Evolutionary conservation across 441 rosid genomes (phyloP), one percentile per base, ranked within the genome.

Genomic region (Populus hybrid): DNA sequence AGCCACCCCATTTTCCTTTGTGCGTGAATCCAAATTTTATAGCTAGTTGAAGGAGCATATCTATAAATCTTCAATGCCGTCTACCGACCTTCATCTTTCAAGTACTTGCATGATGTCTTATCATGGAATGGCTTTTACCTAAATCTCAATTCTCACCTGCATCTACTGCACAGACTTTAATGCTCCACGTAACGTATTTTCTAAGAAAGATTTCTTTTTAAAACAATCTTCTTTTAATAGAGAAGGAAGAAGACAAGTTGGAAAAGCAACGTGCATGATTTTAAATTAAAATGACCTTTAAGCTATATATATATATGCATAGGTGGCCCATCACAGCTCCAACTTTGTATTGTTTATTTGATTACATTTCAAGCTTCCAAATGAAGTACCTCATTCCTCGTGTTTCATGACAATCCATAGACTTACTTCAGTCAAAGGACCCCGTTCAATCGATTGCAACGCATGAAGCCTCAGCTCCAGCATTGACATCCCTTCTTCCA

Each of bases 401-500:
- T 75, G 71, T 70, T 77, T 80, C 53, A 66, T 80, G 77, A 34
- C 35, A 65, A 80, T 73, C 20, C 35, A 70, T 73, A 95, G 99
- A 94, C 77, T 89, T 92, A 81, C 86, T 93, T 64, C 92, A 79
- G 76, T 84, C 94, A 38, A 92, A 89, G 86, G 94, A 89, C 83
- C 85, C 88, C 18, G 80, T 89, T 74, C 72, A 82, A 61, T 81
- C 90, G 2, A 79, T 86, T 76, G 82, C 94, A 16, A 69, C 80
- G 72, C 81, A 67, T 34, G 90, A 82, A 75, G 64, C 79, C 34
- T 74, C 88, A 10, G 64, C 84, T 20, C 87, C 88, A 32, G 77
- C 85, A 1, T 78, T 86, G 42, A 46, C 87, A 28, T 84, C 89
- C 7, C 80, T 91, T 75, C 80, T 94, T 24, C 76, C 90, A 3